phyloP scores from a whole-genome alignment of 495 filamentous ascomycete species.

The Thermochaetoides thermophila region DNA sequence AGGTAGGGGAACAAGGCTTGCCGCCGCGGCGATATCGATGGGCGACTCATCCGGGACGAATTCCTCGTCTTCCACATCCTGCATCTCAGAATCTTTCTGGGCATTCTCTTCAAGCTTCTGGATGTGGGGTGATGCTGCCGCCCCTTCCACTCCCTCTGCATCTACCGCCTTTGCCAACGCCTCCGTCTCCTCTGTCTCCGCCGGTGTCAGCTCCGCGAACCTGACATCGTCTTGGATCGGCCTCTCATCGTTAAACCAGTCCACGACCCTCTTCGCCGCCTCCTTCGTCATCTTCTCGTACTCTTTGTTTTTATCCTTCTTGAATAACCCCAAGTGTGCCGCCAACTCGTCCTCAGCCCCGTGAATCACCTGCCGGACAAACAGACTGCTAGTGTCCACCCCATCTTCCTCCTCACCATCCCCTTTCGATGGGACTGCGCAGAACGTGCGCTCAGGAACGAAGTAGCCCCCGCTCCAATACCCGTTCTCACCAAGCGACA shows the following conservation, averaged over 20 bases:
- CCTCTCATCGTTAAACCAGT: constrained; percentile 37
- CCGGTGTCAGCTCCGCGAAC: constrained; percentile 17
- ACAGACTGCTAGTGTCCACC: constrained; percentile 19
- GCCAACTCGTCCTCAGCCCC: constrained; percentile 62
- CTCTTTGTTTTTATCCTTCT: constrained; percentile 56
- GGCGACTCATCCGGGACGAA: constrained; percentile 27
- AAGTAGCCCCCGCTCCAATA: constrained; percentile 40
- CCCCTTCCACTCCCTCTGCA: constrained; percentile 10
- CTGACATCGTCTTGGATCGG: constrained; percentile 28
- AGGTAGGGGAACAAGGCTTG: constrained; percentile 27
- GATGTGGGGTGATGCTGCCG: neutral
- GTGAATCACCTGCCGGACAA: constrained; percentile 51
- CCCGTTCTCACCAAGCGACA: constrained; percentile 34
- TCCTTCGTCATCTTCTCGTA: constrained; percentile 56
- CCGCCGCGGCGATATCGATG: constrained; percentile 32
- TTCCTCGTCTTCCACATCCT: constrained; percentile 5
- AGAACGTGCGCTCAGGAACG: constrained; percentile 37
- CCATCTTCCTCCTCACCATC: neutral
- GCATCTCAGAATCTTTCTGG: constrained; percentile 1
- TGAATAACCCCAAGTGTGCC: constrained; percentile 79
- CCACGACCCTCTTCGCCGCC: constrained; percentile 42
- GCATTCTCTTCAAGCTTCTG: neutral
- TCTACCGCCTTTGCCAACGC: constrained; percentile 25
- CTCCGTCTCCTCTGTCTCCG: constrained; percentile 20
- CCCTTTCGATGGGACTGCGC: constrained; percentile 25